A percentile compares a stretch with the other conserved stretches of the same genome.
Evolutionary conservation across 2,329 filamentous ascomycete genomes (phyloP).

Genomic region (Botrytis galanthina): DNA sequence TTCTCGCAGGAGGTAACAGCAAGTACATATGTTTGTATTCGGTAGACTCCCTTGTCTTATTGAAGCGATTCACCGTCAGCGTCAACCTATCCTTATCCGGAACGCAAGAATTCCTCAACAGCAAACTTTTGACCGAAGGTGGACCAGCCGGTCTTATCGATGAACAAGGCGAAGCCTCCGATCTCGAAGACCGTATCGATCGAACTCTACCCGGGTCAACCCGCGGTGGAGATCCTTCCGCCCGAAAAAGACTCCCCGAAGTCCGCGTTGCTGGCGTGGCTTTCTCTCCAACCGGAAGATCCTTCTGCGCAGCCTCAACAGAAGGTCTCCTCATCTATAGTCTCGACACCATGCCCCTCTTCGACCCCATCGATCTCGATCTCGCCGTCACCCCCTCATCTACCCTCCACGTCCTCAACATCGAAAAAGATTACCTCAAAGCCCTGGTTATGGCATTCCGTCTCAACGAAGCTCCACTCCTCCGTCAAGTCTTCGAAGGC

Average conservation of each 20-base stretch:
- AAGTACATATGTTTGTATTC: constrained; percentile 99
- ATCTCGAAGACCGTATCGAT: constrained; percentile 82
- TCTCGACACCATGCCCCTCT: constrained; percentile 77
- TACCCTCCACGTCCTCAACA: constrained; percentile 66
- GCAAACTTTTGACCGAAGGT: constrained; percentile 84
- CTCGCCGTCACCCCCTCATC: constrained; percentile 88
- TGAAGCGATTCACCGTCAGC: constrained; percentile 95
- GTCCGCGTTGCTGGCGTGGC: constrained; percentile 80
- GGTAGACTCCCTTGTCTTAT: constrained; percentile 82
- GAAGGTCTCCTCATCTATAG: constrained; percentile 94
- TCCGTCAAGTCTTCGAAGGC: constrained; percentile 81
- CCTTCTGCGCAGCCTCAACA: constrained; percentile 93
- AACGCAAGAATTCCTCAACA: constrained; percentile 96
- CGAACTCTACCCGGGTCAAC: constrained; percentile 79
- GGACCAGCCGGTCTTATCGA: constrained; percentile 84
- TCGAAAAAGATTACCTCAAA: constrained; percentile 78
- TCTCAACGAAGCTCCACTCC: constrained; percentile 78
- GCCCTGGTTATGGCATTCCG: constrained; percentile 97
- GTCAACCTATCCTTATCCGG: constrained; percentile 94
- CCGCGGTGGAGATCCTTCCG: constrained; percentile 77
- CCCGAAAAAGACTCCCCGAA: constrained; percentile 72
- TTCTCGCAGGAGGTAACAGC: constrained; percentile 91
- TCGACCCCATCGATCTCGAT: constrained; percentile 95
- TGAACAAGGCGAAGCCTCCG: constrained; percentile 81
- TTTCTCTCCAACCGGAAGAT: constrained; percentile 83